Base-by-base conservation (phyloP, 1,139 yeast genomes). In the Scheffersomyces insectosa region DNA sequence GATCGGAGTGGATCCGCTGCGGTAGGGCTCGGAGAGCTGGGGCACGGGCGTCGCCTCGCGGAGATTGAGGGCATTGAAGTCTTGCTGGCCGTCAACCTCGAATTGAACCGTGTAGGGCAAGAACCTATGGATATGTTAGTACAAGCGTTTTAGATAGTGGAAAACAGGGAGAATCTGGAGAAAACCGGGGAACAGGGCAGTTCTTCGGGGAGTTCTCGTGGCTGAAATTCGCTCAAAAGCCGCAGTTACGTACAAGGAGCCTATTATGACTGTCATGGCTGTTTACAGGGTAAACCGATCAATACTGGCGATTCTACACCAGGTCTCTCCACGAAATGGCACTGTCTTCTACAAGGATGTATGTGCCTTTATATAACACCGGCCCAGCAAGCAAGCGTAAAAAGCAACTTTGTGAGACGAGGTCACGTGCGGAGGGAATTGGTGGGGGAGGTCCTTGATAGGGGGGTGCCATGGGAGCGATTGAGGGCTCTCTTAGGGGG, bases 81-180 rank as follows among this genome's bases (percentile, higher is more conserved):
- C 50, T n/a, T 32, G 43, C 23, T 40, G 49, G 13, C 46, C 36
- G 2, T 62, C 74, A 3, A 83, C 77, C 53, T 84, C 85, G 56
- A 85, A 85, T 51, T 82, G 85, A 30, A 83, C 87, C 3, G 91
- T 83, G 54, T 83, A 82, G 3, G 93, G 91, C 34, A 85, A 68
- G 51, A 85, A 83, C 44, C 88, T 82, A 43, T 8, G 4, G 31
- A 2, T 23, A 14, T 14, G 59, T 56, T 56, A 53, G 70, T 65
- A 52, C 37, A 48, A 48, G 11, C 14, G 45, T 12, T 30, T n/a
- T 31, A 31, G 13, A 13, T 14, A 31, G 20, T 14, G 15, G 5
- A 6, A 14, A 10, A 31, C 23, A 15, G 20, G 34, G 34, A 12
- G 23, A 31, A 13, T 31, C 34, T 7, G 34, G 11, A 20, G 14